Percentiles rank a stretch among this genome's conserved stretches.
Conservation (phyloP, 2,329 filamentous ascomycete species). For the Clarireedia monteithiana region DNA sequence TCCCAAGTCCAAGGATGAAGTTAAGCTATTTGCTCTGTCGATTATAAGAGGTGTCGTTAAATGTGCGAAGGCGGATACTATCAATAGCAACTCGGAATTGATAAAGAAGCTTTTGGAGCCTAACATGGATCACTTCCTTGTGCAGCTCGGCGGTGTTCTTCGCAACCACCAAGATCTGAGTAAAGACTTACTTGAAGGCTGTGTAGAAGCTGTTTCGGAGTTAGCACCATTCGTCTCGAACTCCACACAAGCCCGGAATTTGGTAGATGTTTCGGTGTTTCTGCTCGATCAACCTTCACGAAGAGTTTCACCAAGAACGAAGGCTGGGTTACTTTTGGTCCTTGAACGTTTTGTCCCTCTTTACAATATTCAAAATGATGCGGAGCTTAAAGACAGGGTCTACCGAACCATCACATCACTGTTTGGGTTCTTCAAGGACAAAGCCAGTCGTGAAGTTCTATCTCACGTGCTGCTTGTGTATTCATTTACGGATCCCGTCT, state of each 20-base stretch:
- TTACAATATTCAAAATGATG: conserved; percentile 47
- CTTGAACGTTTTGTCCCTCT: conserved; percentile 72
- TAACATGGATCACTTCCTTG: conserved; percentile 52
- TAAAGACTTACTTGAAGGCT: conserved; percentile 70
- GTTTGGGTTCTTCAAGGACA: conserved; percentile 86
- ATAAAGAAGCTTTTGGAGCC: conserved; percentile 50
- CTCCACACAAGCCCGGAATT: conserved; percentile 61
- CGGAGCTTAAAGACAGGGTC: conserved; percentile 53
- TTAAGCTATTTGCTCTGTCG: conserved; percentile 73
- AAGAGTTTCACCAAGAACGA: conserved; percentile 73
- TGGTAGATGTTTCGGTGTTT: conserved; percentile 74
- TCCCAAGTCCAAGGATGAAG: conserved; percentile 73
- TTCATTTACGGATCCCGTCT: conserved; percentile 51
- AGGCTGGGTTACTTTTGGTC: conserved; percentile 71
- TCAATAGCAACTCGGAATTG: conserved; percentile 36
- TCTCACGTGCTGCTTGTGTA: conserved; percentile 67
- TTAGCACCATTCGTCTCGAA: conserved; percentile 63
- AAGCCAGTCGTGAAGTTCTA: conserved; percentile 64
- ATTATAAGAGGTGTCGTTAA: conserved; percentile 65
- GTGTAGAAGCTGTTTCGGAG: conserved; percentile 71
- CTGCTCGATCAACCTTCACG: conserved; percentile 79
- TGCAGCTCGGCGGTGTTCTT: conserved; percentile 61
- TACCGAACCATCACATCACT: conserved; percentile 71
- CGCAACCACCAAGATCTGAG: conserved; percentile 48
- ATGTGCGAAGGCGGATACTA: conserved; percentile 49